phyloP scores from a whole-genome alignment of 768 basidiomycete genomes.

The Leccinum broughii region DNA sequence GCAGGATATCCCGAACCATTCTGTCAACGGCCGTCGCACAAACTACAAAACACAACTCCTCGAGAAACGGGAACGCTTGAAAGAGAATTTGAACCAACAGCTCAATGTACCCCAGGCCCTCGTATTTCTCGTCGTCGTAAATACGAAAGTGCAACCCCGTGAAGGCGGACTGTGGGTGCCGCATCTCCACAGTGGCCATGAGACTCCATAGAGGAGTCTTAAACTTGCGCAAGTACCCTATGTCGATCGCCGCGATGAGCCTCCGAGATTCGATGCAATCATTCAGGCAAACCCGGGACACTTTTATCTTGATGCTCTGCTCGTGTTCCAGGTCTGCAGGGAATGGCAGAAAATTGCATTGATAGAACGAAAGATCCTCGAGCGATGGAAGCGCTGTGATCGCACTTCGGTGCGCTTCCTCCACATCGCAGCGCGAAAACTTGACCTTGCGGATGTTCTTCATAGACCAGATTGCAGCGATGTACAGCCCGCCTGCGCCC shows the following conservation, averaged over 20 bases:
- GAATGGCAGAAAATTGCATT: neutral
- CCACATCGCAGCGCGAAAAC: constrained; percentile 13
- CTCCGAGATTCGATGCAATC: neutral
- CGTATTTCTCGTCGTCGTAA: neutral
- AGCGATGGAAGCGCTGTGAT: constrained; percentile 17
- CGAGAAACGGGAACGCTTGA: neutral
- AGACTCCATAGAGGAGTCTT: neutral
- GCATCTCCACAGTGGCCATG: neutral
- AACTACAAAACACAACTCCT: neutral
- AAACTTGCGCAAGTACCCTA: neutral
- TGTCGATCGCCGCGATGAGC: neutral
- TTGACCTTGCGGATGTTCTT: constrained; percentile 14
- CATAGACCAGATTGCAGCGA: constrained; percentile 15
- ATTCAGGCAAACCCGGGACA: neutral
- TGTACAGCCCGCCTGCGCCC: neutral
- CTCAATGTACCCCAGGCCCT: neutral
- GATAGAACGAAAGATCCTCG: constrained; percentile 15
- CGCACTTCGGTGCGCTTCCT: constrained; percentile 14
- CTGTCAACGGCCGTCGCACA: neutral
- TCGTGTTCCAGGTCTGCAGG: neutral
- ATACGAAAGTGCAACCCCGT: neutral
- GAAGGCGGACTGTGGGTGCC: neutral
- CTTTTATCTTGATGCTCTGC: neutral
- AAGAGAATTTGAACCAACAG: neutral
- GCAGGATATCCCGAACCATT: neutral